These are phyloP conservation scores for Hypoxylon sp. DNA, from an alignment of 2,329 filamentous ascomycete species.

Conservation along the genomic window DNA sequence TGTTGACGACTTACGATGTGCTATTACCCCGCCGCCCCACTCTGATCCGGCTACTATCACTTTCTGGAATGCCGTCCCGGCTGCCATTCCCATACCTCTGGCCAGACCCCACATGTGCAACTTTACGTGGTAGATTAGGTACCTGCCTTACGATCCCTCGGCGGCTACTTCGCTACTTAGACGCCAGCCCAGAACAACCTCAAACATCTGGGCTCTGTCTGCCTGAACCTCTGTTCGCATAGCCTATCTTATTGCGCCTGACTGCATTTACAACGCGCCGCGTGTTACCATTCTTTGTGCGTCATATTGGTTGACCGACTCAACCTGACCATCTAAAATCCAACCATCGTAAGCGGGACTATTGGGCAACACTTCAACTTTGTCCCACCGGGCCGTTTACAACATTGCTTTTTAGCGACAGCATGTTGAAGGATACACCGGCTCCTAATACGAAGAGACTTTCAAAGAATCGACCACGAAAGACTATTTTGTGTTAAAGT, in stretches of 20 bases:
- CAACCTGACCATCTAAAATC: slow-evolving; percentile 5
- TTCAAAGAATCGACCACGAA: slow-evolving; percentile 26
- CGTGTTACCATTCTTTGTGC: slow-evolving; percentile 43
- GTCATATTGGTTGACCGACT: slow-evolving; percentile 36
- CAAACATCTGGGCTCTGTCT: slow-evolving; percentile 19
- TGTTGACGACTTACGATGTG: slow-evolving; percentile 24
- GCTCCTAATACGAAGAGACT: slow-evolving; percentile 19
- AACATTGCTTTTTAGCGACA: slow-evolving; percentile 40
- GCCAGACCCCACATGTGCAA: slow-evolving; percentile 20
- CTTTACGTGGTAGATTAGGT: slow-evolving; percentile 24
- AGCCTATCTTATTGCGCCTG: slow-evolving; percentile 44
- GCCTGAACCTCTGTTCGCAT: slow-evolving; percentile 34
- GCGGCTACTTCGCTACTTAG: slow-evolving; percentile 40
- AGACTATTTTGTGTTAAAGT: slow-evolving; percentile 12
- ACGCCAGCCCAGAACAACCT: slow-evolving; percentile 31
- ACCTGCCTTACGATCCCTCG: slow-evolving; percentile 20
- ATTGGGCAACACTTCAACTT: slow-evolving; percentile 32
- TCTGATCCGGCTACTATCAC: slow-evolving; percentile 5
- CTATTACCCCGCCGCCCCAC: slow-evolving; percentile 3
- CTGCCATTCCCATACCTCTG: slow-evolving; percentile 20
- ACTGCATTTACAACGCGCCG: slow-evolving; percentile 47
- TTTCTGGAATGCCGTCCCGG: slow-evolving; percentile 23
- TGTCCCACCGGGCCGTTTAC: slow-evolving; percentile 20
- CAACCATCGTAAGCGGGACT: slow-evolving; percentile 23
- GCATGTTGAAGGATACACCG: slow-evolving; percentile 41